Percentiles rank a stretch among this genome's conserved stretches.
Evolutionary conservation across 352 stramenopile species (phyloP).

Genomic region (Phytophthora pinifolia): DNA sequence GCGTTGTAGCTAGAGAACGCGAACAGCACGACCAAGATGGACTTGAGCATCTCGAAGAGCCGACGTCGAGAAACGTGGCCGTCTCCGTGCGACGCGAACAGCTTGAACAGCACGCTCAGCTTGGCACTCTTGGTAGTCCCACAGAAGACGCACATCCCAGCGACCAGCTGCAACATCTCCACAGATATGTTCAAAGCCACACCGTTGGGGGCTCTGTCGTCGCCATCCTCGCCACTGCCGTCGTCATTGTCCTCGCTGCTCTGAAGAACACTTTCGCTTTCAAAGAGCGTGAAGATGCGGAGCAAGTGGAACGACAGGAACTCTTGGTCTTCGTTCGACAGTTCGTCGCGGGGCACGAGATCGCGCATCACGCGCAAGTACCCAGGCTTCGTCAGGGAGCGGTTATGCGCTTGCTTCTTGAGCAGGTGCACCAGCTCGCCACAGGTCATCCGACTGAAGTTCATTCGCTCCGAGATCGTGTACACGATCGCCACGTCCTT

Average conservation of each 20-base stretch:
- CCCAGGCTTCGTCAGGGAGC: constrained; percentile 67
- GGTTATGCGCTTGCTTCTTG: constrained; percentile 67
- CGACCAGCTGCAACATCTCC: constrained; percentile 65
- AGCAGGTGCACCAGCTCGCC: constrained; percentile 70
- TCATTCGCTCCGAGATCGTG: constrained; percentile 85
- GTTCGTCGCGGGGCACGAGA: constrained; percentile 62
- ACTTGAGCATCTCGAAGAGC: constrained; percentile 84
- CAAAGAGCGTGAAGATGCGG: constrained; percentile 81
- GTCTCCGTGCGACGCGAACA: constrained; percentile 68
- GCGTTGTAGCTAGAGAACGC: constrained; percentile 83
- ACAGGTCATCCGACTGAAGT: constrained; percentile 65
- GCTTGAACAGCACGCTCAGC: constrained; percentile 85
- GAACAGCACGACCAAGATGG: constrained; percentile 79
- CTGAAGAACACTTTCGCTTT: constrained; percentile 64
- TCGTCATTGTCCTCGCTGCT: constrained; percentile 36
- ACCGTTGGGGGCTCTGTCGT: constrained; percentile 23
- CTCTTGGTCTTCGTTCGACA: constrained; percentile 87
- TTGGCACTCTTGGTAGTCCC: constrained; percentile 95
- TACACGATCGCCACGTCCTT: constrained; percentile 88
- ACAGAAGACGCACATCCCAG: constrained; percentile 93
- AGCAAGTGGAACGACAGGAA: constrained; percentile 87
- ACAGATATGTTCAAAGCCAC: constrained; percentile 56
- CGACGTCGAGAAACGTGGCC: constrained; percentile 69
- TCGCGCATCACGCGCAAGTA: constrained; percentile 81
- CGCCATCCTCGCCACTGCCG: constrained; percentile 20